Conservation (phyloP, 345 rosid genomes). For the Triadica sebifera region DNA sequence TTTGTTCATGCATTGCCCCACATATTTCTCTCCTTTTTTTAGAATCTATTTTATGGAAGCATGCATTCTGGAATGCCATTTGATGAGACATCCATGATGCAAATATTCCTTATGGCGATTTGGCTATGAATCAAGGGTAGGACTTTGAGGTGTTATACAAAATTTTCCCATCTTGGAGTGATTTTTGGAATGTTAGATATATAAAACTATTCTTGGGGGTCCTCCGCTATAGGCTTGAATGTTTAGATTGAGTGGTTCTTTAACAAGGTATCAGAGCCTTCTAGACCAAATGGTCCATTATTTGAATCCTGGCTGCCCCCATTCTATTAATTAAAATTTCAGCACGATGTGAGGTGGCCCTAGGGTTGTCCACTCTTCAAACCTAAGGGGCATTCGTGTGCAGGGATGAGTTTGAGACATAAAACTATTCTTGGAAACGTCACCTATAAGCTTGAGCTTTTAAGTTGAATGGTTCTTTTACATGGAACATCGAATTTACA, state of each 20-base stretch:
- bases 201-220: neutral
- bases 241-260: too few species aligned
- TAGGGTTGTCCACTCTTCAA: too few species aligned
- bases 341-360: too few species aligned
- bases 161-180: neutral
- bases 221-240: neutral
- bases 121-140: neutral
- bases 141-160: neutral
- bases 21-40: neutral
- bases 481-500: too few species aligned
- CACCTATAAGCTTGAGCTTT: too few species aligned
- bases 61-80: neutral
- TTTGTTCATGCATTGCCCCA: neutral
- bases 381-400: too few species aligned
- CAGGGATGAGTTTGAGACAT: too few species aligned
- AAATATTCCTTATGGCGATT: neutral
- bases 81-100: neutral
- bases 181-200: constrained; percentile 3
- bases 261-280: neutral
- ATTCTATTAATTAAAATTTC: too few species aligned
- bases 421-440: too few species aligned
- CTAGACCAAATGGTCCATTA: neutral
- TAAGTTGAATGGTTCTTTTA: too few species aligned
- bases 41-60: neutral
- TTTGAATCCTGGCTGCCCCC: too few species aligned